phyloP scores from a whole-genome alignment of 768 basidiomycete species.

The Mycena floridula region DNA sequence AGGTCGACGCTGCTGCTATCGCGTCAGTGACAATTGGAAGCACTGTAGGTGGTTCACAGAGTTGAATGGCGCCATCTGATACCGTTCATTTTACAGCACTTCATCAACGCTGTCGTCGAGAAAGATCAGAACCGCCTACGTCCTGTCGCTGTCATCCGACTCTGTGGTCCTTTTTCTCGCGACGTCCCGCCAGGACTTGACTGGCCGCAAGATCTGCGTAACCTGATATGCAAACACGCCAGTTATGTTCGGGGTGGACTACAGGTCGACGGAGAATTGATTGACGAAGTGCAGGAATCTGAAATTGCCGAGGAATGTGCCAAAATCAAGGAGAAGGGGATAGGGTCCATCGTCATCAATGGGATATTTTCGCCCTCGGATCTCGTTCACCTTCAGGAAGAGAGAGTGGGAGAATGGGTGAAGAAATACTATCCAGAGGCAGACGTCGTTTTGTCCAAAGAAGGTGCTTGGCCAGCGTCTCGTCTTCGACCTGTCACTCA shows the following conservation, averaged over 20 bases:
- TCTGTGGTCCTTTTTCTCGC: conserved; percentile 47
- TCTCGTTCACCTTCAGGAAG: conserved; percentile 38
- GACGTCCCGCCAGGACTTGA: conserved; percentile 49
- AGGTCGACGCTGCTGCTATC: not conserved
- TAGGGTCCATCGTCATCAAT: conserved; percentile 34
- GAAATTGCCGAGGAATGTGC: conserved; percentile 35
- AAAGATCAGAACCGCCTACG: conserved; percentile 37
- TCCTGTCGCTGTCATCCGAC: conserved; percentile 49
- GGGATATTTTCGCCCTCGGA: conserved; percentile 47
- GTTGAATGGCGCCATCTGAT: not conserved
- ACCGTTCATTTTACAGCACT: conserved; percentile 20
- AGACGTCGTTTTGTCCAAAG: conserved; percentile 38
- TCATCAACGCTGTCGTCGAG: conserved; percentile 49
- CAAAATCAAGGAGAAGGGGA: conserved; percentile 23
- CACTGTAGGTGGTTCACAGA: not conserved
- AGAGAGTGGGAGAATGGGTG: conserved; percentile 36
- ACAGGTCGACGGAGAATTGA: conserved; percentile 42
- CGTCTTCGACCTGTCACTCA: not conserved
- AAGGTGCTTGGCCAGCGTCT: conserved; percentile 16
- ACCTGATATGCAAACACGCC: conserved; percentile 28
- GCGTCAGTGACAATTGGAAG: not conserved
- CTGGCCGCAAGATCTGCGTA: conserved; percentile 40
- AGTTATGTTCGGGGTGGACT: conserved; percentile 23
- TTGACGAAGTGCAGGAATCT: conserved; percentile 26
- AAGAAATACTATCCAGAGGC: conserved; percentile 26